Base-by-base conservation (phyloP, 2,329 filamentous ascomycete genomes). In the Nakataea oryzae region DNA sequence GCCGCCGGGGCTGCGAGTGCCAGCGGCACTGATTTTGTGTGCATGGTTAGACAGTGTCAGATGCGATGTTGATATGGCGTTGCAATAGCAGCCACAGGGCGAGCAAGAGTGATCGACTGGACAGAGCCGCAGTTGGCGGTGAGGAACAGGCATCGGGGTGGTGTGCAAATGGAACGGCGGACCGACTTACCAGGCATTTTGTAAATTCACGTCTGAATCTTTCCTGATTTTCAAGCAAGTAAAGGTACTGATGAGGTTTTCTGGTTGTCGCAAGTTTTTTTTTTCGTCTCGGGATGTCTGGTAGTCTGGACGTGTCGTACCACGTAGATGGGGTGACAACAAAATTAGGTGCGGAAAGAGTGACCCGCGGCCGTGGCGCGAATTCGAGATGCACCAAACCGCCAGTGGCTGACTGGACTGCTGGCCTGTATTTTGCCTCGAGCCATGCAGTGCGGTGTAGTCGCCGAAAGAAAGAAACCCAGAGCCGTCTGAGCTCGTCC, bases 1-100 rank as follows among this genome's bases (percentile, higher is more conserved):
- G 84, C 81, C 21, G 87, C 87, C 24, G 88, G 85, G 30, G 81
- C 76, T 8, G 84, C 78, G 59, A 85, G 65, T 27, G 77, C 72
- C 27, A 86, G 73, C 57, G 84, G 81, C 55, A 84, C 81, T 84
- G 54, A 11, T 17, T 56, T 6, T 56, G 13, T n/a, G 6, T 28
- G 26, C 54, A 56, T 27, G 26, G 54, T 50, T 13, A 50, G 41
- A 50, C 6, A 7, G 9, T 13, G 21, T n/a, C 21, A n/a, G 11
- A 9, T n/a, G 3, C 5, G 24, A 50, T 7, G 21, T 9, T 2
- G 21, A 50, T n/a, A 50, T n/a, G 6, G 21, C 11, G 2, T n/a
- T 13, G 41, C 21, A 50, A 24, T 24, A n/a, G 3, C 41, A n/a
- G 4, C 21, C 21, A 21, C 21, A 2, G 14, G n/a, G 17, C 41